phyloP scores from a whole-genome alignment of 768 basidiomycete species.

The Trametes maxima region DNA sequence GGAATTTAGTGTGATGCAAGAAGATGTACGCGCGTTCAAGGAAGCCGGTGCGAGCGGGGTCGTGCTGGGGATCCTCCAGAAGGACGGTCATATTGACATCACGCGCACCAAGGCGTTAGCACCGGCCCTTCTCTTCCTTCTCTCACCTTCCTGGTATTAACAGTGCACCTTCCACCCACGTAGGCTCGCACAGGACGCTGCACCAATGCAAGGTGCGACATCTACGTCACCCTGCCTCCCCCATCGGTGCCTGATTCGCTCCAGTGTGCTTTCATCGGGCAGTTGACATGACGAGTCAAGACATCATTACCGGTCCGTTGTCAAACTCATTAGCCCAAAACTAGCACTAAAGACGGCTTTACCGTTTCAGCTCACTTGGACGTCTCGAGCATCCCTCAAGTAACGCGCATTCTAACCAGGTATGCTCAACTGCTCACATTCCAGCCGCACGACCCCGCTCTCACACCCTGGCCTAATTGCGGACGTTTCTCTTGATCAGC shows the following conservation, averaged over 20 bases:
- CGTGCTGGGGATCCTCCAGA: slow-evolving; percentile 64
- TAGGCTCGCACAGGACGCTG: slow-evolving; percentile 59
- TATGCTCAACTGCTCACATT: slow-evolving; percentile 28
- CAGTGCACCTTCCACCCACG: not conserved
- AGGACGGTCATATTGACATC: slow-evolving; percentile 61
- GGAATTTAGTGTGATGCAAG: slow-evolving; percentile 74
- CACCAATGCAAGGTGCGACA: slow-evolving; percentile 60
- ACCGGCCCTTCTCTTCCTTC: not conserved
- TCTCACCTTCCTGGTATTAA: not conserved
- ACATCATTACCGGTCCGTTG: slow-evolving; percentile 52
- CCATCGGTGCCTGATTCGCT: not conserved
- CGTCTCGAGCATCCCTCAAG: slow-evolving; percentile 57
- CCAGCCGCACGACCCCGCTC: not conserved
- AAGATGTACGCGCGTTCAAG: slow-evolving; percentile 69
- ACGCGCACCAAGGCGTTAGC: slow-evolving; percentile 56
- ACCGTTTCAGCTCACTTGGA: slow-evolving; percentile 36
- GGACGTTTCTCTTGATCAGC: slow-evolving; percentile 35
- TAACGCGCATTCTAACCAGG: slow-evolving; percentile 84
- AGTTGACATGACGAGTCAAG: slow-evolving; percentile 65
- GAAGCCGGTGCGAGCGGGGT: slow-evolving; percentile 60
- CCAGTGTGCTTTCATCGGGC: slow-evolving; percentile 80
- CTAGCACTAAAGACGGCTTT: not conserved
- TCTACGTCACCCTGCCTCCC: not conserved
- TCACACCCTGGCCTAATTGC: not conserved
- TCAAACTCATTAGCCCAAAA: not conserved